Conservation (phyloP, 2,329 filamentous ascomycete genomes). For the Magnaporthiopsis poae region DNA sequence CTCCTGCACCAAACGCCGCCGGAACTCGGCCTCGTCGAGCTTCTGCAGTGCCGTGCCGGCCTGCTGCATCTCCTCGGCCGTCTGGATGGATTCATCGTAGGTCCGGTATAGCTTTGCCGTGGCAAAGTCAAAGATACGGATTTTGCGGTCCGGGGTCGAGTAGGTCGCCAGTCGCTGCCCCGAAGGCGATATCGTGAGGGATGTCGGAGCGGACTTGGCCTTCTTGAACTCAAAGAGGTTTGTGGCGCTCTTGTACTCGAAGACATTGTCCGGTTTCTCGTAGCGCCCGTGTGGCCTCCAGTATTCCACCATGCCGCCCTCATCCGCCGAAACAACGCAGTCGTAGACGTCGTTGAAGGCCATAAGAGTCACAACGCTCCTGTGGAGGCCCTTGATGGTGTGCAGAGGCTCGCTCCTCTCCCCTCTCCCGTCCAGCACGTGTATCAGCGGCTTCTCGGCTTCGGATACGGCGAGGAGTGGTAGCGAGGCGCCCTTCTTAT, state of each 20-base stretch:
- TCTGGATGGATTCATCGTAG: constrained; percentile 87
- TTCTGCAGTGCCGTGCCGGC: constrained; percentile 74
- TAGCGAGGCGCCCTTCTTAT: constrained; percentile 75
- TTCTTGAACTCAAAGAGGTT: constrained; percentile 97
- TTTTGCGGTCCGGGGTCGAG: constrained; percentile 86
- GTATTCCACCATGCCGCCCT: constrained; percentile 91
- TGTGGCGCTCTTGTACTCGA: constrained; percentile 85
- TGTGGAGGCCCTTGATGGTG: constrained; percentile 68
- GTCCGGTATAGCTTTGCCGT: constrained; percentile 80
- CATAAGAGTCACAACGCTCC: constrained; percentile 72
- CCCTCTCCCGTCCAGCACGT: constrained; percentile 81
- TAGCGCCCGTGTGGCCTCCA: constrained; percentile 75
- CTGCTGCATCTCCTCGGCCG: constrained; percentile 89
- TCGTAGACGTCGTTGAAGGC: constrained; percentile 80
- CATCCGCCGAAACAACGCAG: constrained; percentile 83
- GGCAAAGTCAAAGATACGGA: constrained; percentile 86
- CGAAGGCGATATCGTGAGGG: constrained; percentile 74
- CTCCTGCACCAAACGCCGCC: constrained; percentile 75
- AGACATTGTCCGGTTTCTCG: constrained; percentile 86
- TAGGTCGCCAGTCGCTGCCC: constrained; percentile 79
- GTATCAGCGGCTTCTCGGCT: constrained; percentile 59
- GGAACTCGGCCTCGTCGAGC: constrained; percentile 85
- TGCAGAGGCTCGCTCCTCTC: constrained; percentile 69
- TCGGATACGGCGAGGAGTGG: constrained; percentile 78
- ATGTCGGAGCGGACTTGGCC: constrained; percentile 72